phyloP scores from a whole-genome alignment of 176 grass and related monocot genomes.

The Carex scoparia region DNA sequence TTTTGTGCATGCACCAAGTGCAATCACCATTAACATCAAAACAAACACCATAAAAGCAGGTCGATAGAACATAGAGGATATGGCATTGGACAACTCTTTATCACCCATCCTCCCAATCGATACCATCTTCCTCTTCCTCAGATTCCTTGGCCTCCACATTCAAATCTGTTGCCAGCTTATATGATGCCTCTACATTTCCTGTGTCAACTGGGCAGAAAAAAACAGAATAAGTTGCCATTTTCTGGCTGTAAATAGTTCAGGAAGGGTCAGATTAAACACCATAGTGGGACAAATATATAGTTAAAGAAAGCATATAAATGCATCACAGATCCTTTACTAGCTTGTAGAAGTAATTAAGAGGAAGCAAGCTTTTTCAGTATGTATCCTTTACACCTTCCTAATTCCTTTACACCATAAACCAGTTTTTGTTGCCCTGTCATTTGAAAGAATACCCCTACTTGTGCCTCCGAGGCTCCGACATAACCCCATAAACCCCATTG shows the following conservation, averaged over 20 bases:
- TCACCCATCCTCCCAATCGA: slow-evolving; percentile 85
- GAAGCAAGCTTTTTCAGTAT: not conserved
- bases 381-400: not conserved
- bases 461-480: not conserved
- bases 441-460: not conserved
- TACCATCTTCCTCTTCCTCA: slow-evolving; percentile 62
- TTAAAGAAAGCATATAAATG: not conserved
- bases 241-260: not conserved
- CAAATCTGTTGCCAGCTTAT: slow-evolving; percentile 66
- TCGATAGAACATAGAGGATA: not conserved
- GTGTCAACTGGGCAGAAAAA: slow-evolving; percentile 20
- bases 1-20: not conserved
- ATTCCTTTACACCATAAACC: not conserved
- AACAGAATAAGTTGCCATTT: not conserved
- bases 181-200: slow-evolving; percentile 49
- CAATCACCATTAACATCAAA: not conserved
- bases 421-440: not conserved
- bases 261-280: not conserved
- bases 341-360: not conserved
- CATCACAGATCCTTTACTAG: not conserved
- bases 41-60: not conserved
- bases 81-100: not conserved
- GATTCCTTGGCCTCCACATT: slow-evolving; percentile 75
- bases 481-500: not conserved
- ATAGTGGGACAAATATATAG: not conserved